Evolutionary conservation across 768 basidiomycete species (phyloP).

Genomic region (Calocera viscosa): DNA sequence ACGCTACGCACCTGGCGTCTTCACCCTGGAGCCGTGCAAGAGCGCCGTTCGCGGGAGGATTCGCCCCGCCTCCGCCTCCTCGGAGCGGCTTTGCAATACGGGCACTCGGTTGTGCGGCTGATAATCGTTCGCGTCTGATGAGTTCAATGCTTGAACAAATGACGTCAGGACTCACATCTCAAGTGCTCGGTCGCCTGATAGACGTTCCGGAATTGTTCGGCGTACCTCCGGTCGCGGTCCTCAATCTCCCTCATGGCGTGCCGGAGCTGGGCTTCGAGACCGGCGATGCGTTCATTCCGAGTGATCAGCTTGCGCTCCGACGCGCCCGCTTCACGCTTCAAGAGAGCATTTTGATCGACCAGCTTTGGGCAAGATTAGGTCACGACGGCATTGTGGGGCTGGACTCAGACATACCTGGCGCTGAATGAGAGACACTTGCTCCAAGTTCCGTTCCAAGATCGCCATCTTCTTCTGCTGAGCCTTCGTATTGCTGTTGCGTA

Average conservation of each 20-base stretch:
- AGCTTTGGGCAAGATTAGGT: conserved; percentile 40
- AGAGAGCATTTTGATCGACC: conserved; percentile 90
- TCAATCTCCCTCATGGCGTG: conserved; percentile 87
- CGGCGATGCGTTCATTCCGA: conserved; percentile 95
- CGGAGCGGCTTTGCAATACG: conserved; percentile 94
- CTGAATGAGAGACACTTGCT: conserved; percentile 89
- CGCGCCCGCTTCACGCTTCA: conserved; percentile 96
- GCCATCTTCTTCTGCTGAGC: conserved; percentile 99
- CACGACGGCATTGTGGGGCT: neutral
- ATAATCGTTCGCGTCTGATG: conserved; percentile 13
- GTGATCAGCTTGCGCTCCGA: conserved; percentile 93
- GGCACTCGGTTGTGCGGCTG: conserved; percentile 33
- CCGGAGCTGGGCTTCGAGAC: conserved; percentile 81
- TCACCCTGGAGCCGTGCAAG: conserved; percentile 67
- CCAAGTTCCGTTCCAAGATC: conserved; percentile 91
- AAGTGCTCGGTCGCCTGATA: conserved; percentile 87
- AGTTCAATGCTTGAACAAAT: conserved; percentile 13
- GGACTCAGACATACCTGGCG: conserved; percentile 54
- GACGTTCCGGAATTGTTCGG: conserved; percentile 80
- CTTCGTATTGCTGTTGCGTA: conserved; percentile 94
- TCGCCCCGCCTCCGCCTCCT: conserved; percentile 64
- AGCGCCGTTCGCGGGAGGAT: conserved; percentile 33
- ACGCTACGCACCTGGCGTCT: conserved; percentile 38
- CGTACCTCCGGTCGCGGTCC: conserved; percentile 92
- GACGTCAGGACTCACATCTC: conserved; percentile 48